Evolutionary conservation across 805 yeast genomes (phyloP).

Genomic region (Millerozyma acaciae): DNA sequence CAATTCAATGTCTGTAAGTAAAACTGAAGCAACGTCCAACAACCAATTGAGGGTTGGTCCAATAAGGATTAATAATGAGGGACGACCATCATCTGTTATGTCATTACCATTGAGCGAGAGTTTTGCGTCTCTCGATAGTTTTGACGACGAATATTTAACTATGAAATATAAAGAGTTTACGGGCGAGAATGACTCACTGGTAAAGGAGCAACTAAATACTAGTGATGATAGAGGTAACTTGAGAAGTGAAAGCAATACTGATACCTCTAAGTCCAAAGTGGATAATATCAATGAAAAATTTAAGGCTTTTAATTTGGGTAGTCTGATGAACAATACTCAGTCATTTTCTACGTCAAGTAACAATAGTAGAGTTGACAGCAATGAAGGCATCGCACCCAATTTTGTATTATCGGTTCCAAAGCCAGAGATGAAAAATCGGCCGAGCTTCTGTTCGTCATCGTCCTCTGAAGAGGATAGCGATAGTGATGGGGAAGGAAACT

Average conservation of each 20-base stretch:
- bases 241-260: no score
- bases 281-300: constrained; percentile 30
- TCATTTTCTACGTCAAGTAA: constrained; percentile 1
- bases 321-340: constrained; percentile 29
- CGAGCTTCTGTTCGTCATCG: constrained; percentile 10
- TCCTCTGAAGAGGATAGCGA: constrained; percentile 11
- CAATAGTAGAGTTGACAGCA: constrained; percentile 7
- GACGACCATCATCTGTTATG: constrained; percentile 62
- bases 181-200: constrained; percentile 9
- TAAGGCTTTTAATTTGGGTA: constrained; percentile 31
- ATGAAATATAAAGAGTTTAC: constrained; percentile 33
- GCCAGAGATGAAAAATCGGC: constrained; percentile 1
- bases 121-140: constrained; percentile 73
- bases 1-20: not conserved
- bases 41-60: constrained; percentile 31
- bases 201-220: no score
- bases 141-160: constrained; percentile 53
- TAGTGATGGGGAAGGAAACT: constrained; percentile 40
- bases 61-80: constrained; percentile 18
- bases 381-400: constrained; percentile 21
- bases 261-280: constrained; percentile 2
- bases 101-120: constrained; percentile 68
- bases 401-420: constrained; percentile 1
- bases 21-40: constrained; percentile 2
- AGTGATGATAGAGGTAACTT: not conserved